phyloP scores from a whole-genome alignment of 78 protist species.

The Dictyostelium firmibasis region DNA sequence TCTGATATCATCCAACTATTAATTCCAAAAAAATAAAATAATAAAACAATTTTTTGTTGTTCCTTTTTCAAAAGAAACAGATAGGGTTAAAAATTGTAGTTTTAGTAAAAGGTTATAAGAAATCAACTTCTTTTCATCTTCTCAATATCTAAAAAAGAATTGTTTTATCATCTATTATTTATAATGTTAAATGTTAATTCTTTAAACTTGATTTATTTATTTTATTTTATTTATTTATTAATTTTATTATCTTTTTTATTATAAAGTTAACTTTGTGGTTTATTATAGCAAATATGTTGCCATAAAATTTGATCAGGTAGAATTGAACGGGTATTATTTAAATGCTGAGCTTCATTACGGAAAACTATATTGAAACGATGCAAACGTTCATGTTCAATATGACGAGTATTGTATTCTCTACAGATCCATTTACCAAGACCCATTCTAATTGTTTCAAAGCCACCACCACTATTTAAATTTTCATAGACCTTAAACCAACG shows the following conservation, averaged over 20 bases:
- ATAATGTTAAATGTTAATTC: too few relatives aligned
- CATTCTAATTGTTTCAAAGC: constrained; percentile 44
- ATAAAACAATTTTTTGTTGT: too few relatives aligned
- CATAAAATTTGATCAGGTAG: constrained; percentile 31
- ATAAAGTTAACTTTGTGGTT: not conserved
- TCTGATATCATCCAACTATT: too few relatives aligned
- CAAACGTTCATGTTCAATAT: constrained; percentile 5
- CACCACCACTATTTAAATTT: constrained; percentile 24
- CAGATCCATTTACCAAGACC: constrained; percentile 68
- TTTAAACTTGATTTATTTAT: not conserved
- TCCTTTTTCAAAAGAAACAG: too few relatives aligned
- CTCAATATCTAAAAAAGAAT: too few relatives aligned
- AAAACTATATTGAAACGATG: constrained; percentile 36
- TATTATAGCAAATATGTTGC: constrained; percentile 69
- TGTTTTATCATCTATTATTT: too few relatives aligned
- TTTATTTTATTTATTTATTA: not conserved
- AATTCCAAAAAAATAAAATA: too few relatives aligned
- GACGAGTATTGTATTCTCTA: constrained; percentile 56
- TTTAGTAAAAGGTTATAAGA: too few relatives aligned
- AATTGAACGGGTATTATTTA: constrained; percentile 28
- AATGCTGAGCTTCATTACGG: constrained; percentile 42
- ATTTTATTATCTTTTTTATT: not conserved
- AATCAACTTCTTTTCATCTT: too few relatives aligned
- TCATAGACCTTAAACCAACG: constrained; percentile 78
- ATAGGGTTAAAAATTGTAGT: too few relatives aligned